Evolutionary conservation across 257 asterid genomes (phyloP).

Genomic region (Pogostemon cablin): DNA sequence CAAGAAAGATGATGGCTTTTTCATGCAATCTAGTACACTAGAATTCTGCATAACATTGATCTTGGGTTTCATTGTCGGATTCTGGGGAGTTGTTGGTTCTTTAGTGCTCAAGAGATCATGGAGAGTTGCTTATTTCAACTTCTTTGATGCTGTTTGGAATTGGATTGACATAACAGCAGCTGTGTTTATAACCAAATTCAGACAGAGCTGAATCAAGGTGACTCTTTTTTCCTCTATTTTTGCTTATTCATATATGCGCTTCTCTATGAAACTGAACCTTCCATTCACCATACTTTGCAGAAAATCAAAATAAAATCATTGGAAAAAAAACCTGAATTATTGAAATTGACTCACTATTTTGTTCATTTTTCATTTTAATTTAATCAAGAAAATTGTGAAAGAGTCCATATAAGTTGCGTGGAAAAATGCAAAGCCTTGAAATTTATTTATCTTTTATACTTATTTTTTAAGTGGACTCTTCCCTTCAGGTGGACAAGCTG

Average conservation of each 20-base stretch:
- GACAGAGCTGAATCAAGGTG: not conserved
- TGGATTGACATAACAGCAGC: conserved; percentile 22
- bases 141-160: conserved; percentile 11
- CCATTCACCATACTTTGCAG: too few species aligned
- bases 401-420: too few species aligned
- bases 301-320: too few species aligned
- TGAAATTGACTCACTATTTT: too few species aligned
- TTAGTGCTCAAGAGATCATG: conserved; percentile 30
- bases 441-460: too few species aligned
- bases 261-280: not conserved
- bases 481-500: too few species aligned
- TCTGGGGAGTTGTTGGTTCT: conserved; percentile 40
- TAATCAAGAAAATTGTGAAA: too few species aligned
- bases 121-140: conserved; percentile 32
- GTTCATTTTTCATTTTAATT: too few species aligned
- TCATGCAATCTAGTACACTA: not conserved
- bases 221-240: not conserved
- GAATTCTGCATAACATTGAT: conserved; percentile 25
- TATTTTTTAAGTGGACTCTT: too few species aligned
- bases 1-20: not conserved
- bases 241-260: not conserved
- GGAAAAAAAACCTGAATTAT: too few species aligned
- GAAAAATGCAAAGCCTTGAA: too few species aligned
- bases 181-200: not conserved
- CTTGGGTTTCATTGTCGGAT: conserved; percentile 38